phyloP scores from a whole-genome alignment of 169 alveolate genomes.

The Babesia ovata region DNA sequence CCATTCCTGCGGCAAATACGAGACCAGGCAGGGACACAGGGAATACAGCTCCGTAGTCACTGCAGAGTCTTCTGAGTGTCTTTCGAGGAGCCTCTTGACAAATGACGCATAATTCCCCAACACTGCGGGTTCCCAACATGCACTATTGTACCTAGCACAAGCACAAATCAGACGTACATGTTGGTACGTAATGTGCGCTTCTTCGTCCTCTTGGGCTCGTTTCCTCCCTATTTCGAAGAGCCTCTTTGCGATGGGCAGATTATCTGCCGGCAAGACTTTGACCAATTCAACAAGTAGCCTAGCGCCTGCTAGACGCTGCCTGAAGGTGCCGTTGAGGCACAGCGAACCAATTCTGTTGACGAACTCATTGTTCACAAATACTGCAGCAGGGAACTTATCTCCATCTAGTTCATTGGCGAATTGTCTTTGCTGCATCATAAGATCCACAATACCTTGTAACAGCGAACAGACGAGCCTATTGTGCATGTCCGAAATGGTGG shows the following conservation, averaged over 20 bases:
- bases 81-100: conserved; percentile 21
- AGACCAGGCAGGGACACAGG: conserved; percentile 44
- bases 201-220: conserved; percentile 28
- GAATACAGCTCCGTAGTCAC: conserved; percentile 28
- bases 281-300: conserved; percentile 50
- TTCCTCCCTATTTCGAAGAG: conserved; percentile 10
- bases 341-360: conserved; percentile 13
- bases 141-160: conserved; percentile 50
- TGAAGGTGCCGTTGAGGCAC: conserved; percentile 35
- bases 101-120: conserved; percentile 28
- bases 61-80: conserved; percentile 30
- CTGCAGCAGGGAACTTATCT: neutral
- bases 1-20: conserved; percentile 44
- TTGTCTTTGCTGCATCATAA: conserved; percentile 21
- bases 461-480: conserved; percentile 52
- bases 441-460: conserved; percentile 31
- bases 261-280: conserved; percentile 25
- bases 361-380: conserved; percentile 22
- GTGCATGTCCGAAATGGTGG: conserved; percentile 58
- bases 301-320: conserved; percentile 32
- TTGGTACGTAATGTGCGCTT: conserved; percentile 32
- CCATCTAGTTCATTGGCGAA: neutral
- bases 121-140: conserved; percentile 5
- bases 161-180: conserved; percentile 47
- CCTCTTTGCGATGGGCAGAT: conserved; percentile 1